phyloP scores from a whole-genome alignment of 495 filamentous ascomycete genomes.

The Parachaetomium inaequale region DNA sequence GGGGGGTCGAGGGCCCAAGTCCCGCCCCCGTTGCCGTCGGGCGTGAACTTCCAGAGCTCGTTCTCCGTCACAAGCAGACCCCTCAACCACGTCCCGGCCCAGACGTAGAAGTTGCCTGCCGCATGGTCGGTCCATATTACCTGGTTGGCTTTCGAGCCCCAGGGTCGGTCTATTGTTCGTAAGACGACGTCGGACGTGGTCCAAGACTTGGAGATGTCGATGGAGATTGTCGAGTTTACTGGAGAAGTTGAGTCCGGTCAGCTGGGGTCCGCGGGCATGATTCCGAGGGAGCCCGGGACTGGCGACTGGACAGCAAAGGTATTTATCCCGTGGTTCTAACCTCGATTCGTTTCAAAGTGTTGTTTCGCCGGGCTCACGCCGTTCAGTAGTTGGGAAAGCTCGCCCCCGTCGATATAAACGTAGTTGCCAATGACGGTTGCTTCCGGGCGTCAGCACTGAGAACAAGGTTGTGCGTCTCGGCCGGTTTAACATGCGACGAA shows the following conservation, averaged over 20 bases:
- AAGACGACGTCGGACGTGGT: slow-evolving; percentile 29
- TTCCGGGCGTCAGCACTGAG: neutral
- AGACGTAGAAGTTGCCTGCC: slow-evolving; percentile 32
- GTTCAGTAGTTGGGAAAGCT: slow-evolving; percentile 12
- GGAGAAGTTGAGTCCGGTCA: too few species aligned
- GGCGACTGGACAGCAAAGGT: neutral
- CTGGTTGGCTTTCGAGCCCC: slow-evolving; percentile 21
- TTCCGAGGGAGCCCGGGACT: too few species aligned
- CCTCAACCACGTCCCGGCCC: slow-evolving; percentile 33
- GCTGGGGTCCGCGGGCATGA: neutral
- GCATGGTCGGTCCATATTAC: slow-evolving; percentile 29
- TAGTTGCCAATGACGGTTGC: slow-evolving; percentile 23
- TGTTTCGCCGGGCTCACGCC: neutral
- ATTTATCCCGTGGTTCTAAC: too few species aligned
- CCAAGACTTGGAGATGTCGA: slow-evolving; percentile 39
- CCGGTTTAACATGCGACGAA: neutral
- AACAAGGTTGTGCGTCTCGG: neutral
- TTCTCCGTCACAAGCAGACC: slow-evolving; percentile 18
- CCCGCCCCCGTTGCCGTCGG: slow-evolving; percentile 36
- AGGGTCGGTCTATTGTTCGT: slow-evolving; percentile 28
- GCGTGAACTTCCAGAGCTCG: slow-evolving; percentile 34
- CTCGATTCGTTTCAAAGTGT: neutral
- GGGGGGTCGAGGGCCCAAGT: slow-evolving; percentile 28
- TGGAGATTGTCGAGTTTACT: slow-evolving; percentile 37
- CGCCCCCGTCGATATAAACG: slow-evolving; percentile 23